Conservation (phyloP, 305 asterid species). For the Ajuga reptans region DNA sequence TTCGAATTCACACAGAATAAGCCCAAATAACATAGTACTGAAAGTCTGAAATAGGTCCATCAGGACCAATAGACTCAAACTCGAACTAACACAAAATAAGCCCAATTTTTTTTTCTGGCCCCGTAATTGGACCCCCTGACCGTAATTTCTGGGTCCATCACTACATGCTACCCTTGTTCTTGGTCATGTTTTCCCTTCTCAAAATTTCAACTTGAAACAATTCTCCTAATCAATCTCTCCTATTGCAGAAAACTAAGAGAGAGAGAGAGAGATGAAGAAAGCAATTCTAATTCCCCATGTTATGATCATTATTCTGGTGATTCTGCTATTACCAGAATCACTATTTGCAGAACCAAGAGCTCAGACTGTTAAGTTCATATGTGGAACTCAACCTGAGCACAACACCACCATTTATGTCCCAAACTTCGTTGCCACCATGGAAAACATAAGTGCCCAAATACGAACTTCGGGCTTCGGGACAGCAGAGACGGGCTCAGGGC, state of each 20-base stretch:
- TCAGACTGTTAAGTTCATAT: constrained; percentile 27
- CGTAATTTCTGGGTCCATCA: too few relatives aligned
- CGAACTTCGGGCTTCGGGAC: constrained; percentile 35
- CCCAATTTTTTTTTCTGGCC: too few relatives aligned
- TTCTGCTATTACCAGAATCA: constrained; percentile 34
- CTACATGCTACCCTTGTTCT: constrained; percentile 2
- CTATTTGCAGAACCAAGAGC: constrained; percentile 46
- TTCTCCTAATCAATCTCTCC: background rate
- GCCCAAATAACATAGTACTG: too few relatives aligned
- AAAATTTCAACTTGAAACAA: background rate
- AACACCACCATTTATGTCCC: constrained; percentile 32
- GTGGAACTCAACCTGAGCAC: constrained; percentile 31
- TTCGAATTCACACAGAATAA: too few relatives aligned
- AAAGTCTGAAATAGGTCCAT: too few relatives aligned
- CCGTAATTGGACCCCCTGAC: too few relatives aligned
- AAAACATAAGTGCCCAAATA: constrained; percentile 39
- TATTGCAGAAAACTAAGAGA: background rate
- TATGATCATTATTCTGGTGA: constrained; percentile 19
- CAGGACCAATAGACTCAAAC: too few relatives aligned
- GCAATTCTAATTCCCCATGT: background rate
- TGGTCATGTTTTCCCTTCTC: constrained; percentile 16
- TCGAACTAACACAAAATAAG: too few relatives aligned
- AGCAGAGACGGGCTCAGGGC: constrained; percentile 37
- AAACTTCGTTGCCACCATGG: constrained; percentile 49
- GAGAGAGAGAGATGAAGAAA: constrained; percentile 22